Base-by-base conservation (phyloP, 202 grass and related monocot species). In the Brachypodium distachyon region DNA sequence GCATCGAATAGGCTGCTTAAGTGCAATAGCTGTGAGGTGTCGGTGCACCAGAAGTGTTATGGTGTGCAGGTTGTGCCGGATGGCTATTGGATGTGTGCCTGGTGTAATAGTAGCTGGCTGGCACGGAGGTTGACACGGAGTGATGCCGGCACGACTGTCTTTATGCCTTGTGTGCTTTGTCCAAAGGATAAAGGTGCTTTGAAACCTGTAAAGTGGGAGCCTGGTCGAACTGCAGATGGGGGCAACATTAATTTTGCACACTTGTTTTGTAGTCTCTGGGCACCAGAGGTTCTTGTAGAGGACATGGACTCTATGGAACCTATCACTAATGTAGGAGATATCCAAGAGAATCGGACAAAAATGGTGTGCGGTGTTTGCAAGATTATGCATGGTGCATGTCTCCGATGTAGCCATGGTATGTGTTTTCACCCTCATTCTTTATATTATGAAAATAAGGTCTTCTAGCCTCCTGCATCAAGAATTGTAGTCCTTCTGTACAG, bases 351-450 rank as follows among this genome's bases (percentile, higher is more conserved):
- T 16, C 84, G 82, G 18, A 82, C 68, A 55, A 99, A 87, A 72
- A 68, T 91, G 61, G 72, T 99, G 14, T 99, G 96, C 79, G 91
- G 79, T 46, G 50, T 99, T 49, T 99, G 96, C 78, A 99, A 99
- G 76, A 76, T 93, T 36, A 93, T 87, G 83, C 87, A 96, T 86
- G 96, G 96, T 6, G 86, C 88, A 73, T 99, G 90, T 60, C 69
- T 99, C 74, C 87, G 83, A 33, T 99, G 96, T 87, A 99, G 96
- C 85, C 90, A 99, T 85, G 96, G 96, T 99, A 93, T 89, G 81
- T 77, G 43, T 84, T 86, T 81, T 61, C 28, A 32, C 23, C 19
- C 72, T 80, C 44, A n/a, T 25, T 17, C 41, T 29, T n/a, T 23
- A 32, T 47, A 54, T 9, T 80, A 53, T 25, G 19, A 60, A 51